Conservation (phyloP, 2,329 filamentous ascomycete genomes). For the Penicillium sp. region DNA sequence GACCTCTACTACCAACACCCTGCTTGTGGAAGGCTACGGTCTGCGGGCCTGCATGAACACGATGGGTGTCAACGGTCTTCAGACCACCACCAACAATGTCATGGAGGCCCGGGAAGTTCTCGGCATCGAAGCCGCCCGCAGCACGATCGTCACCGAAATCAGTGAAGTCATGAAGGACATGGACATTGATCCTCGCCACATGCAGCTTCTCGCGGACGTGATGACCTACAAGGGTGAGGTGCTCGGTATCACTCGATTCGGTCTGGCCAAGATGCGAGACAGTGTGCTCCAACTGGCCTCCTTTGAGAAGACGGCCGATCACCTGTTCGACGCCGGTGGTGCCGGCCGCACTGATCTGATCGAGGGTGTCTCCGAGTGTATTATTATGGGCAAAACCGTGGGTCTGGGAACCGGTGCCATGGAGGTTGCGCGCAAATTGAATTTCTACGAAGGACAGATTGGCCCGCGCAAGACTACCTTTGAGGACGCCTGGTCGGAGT, state of each 20-base stretch:
- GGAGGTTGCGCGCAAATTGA: constrained; percentile 77
- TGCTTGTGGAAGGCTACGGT: constrained; percentile 91
- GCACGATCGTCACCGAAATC: constrained; percentile 87
- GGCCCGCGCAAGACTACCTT: constrained; percentile 61
- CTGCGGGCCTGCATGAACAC: constrained; percentile 88
- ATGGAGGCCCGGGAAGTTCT: constrained; percentile 86
- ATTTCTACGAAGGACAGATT: constrained; percentile 61
- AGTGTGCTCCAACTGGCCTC: constrained; percentile 88
- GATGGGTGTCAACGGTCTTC: constrained; percentile 77
- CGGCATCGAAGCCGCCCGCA: constrained; percentile 89
- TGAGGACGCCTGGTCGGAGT: constrained; percentile 57
- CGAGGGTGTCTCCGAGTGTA: constrained; percentile 91
- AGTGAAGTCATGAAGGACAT: constrained; percentile 85
- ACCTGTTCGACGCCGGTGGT: constrained; percentile 90
- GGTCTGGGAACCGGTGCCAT: constrained; percentile 87
- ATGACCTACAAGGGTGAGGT: constrained; percentile 99
- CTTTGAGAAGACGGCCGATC: constrained; percentile 97
- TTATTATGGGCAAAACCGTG: constrained; percentile 98
- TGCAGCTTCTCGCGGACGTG: constrained; percentile 93
- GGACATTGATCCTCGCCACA: constrained; percentile 95
- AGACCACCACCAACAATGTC: constrained; percentile 76
- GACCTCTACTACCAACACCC: constrained; percentile 64
- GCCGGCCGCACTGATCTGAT: constrained; percentile 90
- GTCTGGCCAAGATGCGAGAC: constrained; percentile 93
- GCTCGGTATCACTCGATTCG: constrained; percentile 92